Evolutionary conservation across 805 yeast genomes (phyloP), one percentile per base, ranked within the genome.

Genomic region (Lachancea dasiensis): DNA sequence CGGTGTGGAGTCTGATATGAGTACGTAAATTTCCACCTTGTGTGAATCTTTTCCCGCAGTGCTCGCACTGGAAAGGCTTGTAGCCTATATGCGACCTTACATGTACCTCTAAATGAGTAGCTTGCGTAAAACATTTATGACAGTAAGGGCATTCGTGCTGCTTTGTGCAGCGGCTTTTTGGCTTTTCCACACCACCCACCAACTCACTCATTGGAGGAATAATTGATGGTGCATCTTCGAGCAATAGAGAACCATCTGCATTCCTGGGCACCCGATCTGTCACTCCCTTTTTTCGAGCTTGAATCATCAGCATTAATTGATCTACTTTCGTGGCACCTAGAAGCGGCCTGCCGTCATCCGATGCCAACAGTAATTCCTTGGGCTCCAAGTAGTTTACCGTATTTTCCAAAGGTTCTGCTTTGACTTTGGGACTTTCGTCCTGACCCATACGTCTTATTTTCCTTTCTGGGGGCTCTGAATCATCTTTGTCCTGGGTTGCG

Each of bases 41-140:
- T 0, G 95, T 85, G 49, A 86, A 86, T 37, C 81, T 62, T 58
- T 86, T 86, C 11, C 77, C 81, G 64, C 95, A 87, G 50, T 67
- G 81, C 15, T 72, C 70, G 58, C 96, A 87, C 50, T 72, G 78
- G 56, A 79, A 86, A 7, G 95, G 95, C 52, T 86, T 81, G 46
- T 75, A 74, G 0, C 95, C 95, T 51, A 86, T 80, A 57, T 86
- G 96, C 0, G 90, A 79, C 48, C 95, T 67, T 5, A 85, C 76
- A 58, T 86, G 96, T 13, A 87, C 95, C 48, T 86, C 95, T 50
- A 87, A 64, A 61, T 86, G 95, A 4, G 96, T 89, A n/a, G 86
- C 70, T 57, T 89, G 97, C 1, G 89, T 79, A 52, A 89, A 89
- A 38, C 73, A 72, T 55, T 86, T 85, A 51, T 72, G 73, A 57